Evolutionary conservation across 352 stramenopile genomes (phyloP).

Genomic region (Globisporangium sylvaticum): DNA sequence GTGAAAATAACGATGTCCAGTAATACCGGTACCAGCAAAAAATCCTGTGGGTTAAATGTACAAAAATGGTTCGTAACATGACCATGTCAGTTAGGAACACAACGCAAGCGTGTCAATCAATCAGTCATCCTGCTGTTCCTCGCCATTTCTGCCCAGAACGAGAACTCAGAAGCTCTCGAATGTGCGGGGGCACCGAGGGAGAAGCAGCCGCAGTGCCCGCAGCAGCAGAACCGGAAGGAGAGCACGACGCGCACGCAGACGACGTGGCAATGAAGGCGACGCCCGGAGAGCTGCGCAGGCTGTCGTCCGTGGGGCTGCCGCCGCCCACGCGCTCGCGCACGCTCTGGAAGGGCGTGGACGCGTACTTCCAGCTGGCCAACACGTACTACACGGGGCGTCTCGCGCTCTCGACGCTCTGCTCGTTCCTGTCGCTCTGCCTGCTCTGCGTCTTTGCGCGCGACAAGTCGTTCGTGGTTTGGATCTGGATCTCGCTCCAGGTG

Average conservation of each 20-base stretch:
- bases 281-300: slow-evolving; percentile 2
- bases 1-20: no score
- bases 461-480: slow-evolving; percentile 29
- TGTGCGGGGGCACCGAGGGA: no score
- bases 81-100: no score
- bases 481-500: slow-evolving; percentile 47
- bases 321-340: slow-evolving; percentile 6
- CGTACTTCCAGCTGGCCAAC: slow-evolving; percentile 56
- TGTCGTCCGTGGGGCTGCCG: slow-evolving; percentile 3
- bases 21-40: no score
- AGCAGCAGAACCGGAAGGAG: neutral
- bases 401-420: slow-evolving; percentile 41
- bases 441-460: slow-evolving; percentile 29
- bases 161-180: no score
- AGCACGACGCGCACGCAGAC: neutral
- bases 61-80: no score
- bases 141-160: no score
- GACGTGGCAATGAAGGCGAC: neutral
- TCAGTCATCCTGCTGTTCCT: no score
- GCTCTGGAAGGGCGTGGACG: slow-evolving; percentile 36
- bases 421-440: slow-evolving; percentile 37
- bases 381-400: slow-evolving; percentile 68
- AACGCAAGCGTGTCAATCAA: no score
- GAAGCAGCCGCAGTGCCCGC: neutral
- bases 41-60: no score